Base-by-base conservation (phyloP, 1,284 basidiomycete species). In the Tylopilus orsonianus region DNA sequence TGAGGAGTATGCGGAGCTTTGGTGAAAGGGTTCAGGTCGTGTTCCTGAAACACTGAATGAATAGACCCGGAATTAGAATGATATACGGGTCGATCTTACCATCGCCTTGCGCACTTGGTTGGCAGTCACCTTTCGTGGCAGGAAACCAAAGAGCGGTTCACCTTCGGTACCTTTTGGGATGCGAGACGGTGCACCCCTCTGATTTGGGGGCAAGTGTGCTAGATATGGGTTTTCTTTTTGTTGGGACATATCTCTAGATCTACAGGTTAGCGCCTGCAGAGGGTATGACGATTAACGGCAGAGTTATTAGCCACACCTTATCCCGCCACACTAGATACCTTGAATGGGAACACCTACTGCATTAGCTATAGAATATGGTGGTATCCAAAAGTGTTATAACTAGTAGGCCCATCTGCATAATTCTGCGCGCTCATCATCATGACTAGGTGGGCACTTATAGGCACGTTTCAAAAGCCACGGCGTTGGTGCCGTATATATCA, bases 21-120 rank as follows among this genome's bases (percentile, higher is more conserved):
- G 14, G 89, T 96, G 73, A 98, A 99, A 0, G 95, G 91, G 65
- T 98, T 98, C 44, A 85, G 59, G 40, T 91, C 83, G 55, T 90
- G 84, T 59, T 90, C 85, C 92, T 93, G 58, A 37, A 40, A 41
- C 38, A 16, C 2, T 8, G 53, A 8, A 24, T 9, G 27, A 6
- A 35, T 41, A 7, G 35, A 16, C 8, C 33, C n/a, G 9, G 6
- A 9, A 24, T 22, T n/a, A 30, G 13, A 4, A 30, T 22, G 9
- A 45, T 29, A 32, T 9, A 32, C 2, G 14, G 8, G 16, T 29
- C 12, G 20, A 22, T 43, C 83, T 55, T 60, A 88, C 85, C 79
- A 95, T 76, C 33, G 87, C 89, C 47, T 72, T 72, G 51, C 81
- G 79, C 19, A 87, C 90, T 71, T 93, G 83, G 5, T 76, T 71